Percentiles rank a stretch among this genome's conserved stretches.
Evolutionary conservation across 352 stramenopile genomes (phyloP).

Genomic region (Phytophthora cryptogea): DNA sequence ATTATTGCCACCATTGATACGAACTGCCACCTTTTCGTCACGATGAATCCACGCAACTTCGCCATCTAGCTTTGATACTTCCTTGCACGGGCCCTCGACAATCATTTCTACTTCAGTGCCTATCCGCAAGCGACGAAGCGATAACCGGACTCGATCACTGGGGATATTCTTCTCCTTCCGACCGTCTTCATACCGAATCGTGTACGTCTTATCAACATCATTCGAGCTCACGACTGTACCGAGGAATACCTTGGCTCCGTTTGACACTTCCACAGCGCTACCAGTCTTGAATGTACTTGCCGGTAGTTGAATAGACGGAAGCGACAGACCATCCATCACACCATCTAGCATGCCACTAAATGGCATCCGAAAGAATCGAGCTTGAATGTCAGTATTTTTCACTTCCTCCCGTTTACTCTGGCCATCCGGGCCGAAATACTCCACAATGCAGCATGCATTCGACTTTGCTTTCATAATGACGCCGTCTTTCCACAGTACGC

Average conservation of each 20-base stretch:
- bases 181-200: constrained; percentile 59
- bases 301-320: constrained; percentile 42
- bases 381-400: constrained; percentile 55
- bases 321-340: constrained; percentile 36
- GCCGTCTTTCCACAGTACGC: constrained; percentile 45
- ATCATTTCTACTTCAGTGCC: constrained; percentile 78
- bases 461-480: constrained; percentile 55
- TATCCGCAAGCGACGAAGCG: constrained; percentile 54
- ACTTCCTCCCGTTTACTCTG: constrained; percentile 46
- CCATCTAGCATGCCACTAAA: constrained; percentile 35
- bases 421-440: constrained; percentile 41
- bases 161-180: constrained; percentile 62
- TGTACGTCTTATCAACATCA: constrained; percentile 55
- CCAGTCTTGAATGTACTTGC: constrained; percentile 38
- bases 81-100: constrained; percentile 70
- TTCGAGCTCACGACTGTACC: constrained; percentile 48
- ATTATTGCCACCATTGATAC: constrained; percentile 65
- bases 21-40: constrained; percentile 66
- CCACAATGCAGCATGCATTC: constrained; percentile 49
- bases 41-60: constrained; percentile 78
- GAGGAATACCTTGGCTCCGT: constrained; percentile 49
- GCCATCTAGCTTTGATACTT: constrained; percentile 70
- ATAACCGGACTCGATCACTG: constrained; percentile 57
- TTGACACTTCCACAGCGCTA: constrained; percentile 56
- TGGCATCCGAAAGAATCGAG: constrained; percentile 44